Base-by-base conservation (phyloP, 805 yeast genomes). In the Cyberlindnera meyerae region DNA sequence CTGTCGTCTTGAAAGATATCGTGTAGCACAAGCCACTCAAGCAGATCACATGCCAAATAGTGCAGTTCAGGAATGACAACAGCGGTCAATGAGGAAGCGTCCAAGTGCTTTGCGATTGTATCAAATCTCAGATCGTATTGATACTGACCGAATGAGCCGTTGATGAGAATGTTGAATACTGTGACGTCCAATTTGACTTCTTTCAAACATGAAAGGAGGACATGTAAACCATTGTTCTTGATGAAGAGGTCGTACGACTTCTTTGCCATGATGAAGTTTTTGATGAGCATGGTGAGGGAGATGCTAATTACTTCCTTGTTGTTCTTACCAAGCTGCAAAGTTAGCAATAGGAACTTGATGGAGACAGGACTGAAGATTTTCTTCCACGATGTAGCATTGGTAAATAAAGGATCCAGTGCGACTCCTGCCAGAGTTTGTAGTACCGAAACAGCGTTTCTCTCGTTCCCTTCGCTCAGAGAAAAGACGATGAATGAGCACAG, bases 281-380 rank as follows among this genome's bases (percentile, higher is more conserved):
- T 68, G 6, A 78, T 60, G 14, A 84, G 53, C 11, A 84, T 55
- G n/a, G 58, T 58, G n/a, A 68, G 39, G 0, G 61, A 54, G 8
- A 50, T 43, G 24, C 59, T 54, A n/a, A 54, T 61, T 14, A 42
- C 44, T 5, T 40, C 24, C 27, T 54, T 59, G 42, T 53, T 54
- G 30, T 33, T 48, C 70, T 31, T 60, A 52, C 21, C 64, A 43
- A 35, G 66, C 50, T 65, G 65, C 35, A 73, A 59, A 11, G 82
- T 52, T 11, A 82, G 53, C 9, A 83, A 59, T 8, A 83, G 61
- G 82, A 89, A 79, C 50, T 80, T 82, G 6, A 79, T 66, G 1
- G 85, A 73, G 3, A 84, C 65, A 0, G 80, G 64, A 31, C 77
- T 69, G 67, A 71, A 48, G 58, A 68, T 48, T 58, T 70, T 53